Evolutionary conservation across 768 basidiomycete species (phyloP).

Genomic region (Daedalea quercina): DNA sequence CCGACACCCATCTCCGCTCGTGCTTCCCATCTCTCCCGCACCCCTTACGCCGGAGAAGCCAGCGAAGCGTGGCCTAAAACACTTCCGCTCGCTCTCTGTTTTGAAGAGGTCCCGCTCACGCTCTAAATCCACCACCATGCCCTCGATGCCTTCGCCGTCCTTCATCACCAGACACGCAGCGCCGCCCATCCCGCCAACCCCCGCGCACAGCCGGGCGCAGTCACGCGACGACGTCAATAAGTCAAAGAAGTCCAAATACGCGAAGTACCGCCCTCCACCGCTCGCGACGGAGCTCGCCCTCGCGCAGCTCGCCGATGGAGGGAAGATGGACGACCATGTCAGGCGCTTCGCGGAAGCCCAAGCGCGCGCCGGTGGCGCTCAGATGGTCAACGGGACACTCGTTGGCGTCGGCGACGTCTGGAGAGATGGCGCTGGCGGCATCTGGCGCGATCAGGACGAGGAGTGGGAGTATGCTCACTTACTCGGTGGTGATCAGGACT

Average conservation of each 20-base stretch:
- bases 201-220: slow-evolving; percentile 12
- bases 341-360: slow-evolving; percentile 49
- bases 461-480: slow-evolving; percentile 63
- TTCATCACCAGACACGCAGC: slow-evolving; percentile 3
- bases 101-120: slow-evolving; percentile 33
- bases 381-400: slow-evolving; percentile 18
- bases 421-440: slow-evolving; percentile 49
- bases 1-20: slow-evolving; percentile 13
- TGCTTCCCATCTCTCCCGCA: slow-evolving; percentile 6
- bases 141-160: slow-evolving; percentile 19
- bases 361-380: slow-evolving; percentile 34
- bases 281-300: slow-evolving; percentile 61
- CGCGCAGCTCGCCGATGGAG: slow-evolving; percentile 66
- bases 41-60: slow-evolving; percentile 13
- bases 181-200: not conserved
- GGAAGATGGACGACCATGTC: slow-evolving; percentile 46
- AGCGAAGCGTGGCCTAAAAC: slow-evolving; percentile 28
- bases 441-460: slow-evolving; percentile 73
- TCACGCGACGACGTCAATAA: slow-evolving; percentile 31
- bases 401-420: slow-evolving; percentile 44
- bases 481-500: slow-evolving; percentile 33
- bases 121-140: slow-evolving; percentile 27
- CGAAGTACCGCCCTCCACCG: slow-evolving; percentile 45
- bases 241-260: slow-evolving; percentile 22
- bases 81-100: slow-evolving; percentile 46